Evolutionary conservation across 192 early-diverging fungal genomes (phyloP), one percentile per base, ranked within the genome.

Genomic region (Funneliformis geosporum): DNA sequence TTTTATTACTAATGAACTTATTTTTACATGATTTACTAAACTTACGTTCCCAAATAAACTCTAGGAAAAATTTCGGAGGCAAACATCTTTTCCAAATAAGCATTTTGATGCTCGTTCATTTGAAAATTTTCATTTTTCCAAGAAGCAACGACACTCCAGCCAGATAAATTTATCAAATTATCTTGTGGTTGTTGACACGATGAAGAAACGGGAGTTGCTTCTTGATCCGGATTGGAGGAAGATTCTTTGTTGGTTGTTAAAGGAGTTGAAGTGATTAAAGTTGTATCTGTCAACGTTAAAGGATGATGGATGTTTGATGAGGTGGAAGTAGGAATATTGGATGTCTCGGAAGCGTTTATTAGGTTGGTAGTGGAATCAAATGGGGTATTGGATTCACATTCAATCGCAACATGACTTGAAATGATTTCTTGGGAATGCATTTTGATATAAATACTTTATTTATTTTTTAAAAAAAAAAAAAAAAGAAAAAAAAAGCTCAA

Each of bases 21-120:
- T n/a, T n/a, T n/a, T n/a, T n/a, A 47, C 14, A 47, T 47, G 11
- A 4, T 47, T 4, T 4, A 14, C 11, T 10, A 44, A 46, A 66
- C 11, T 25, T 25, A 77, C 76, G 62, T 78, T 65, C 76, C 76
- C n/a, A 78, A 14, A 67, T 67, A 68, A 42, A 78, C 38, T 46
- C 64, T 28, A 10, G 76, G 64, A 33, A 78, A 1, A 27, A 78
- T 78, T 72, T 72, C 70, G 0, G 70, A 72, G 8, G 70, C 70
- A 28, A 40, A 55, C 70, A 72, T 72, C 27, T 72, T 72, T 27
- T 42, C 27, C 33, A 72, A 72, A 47, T 72, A 72, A 47, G 33
- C 44, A 28, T 21, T 72, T 72, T 72, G 70, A 72, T 72, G 42
- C 25, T 72, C 42, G 44, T 72, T 72, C 70, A 72, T 46, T 72